Percentiles rank a stretch among this genome's conserved stretches.
Conservation (phyloP, 2,329 filamentous ascomycete species). For the Sclerotinia nivalis region DNA sequence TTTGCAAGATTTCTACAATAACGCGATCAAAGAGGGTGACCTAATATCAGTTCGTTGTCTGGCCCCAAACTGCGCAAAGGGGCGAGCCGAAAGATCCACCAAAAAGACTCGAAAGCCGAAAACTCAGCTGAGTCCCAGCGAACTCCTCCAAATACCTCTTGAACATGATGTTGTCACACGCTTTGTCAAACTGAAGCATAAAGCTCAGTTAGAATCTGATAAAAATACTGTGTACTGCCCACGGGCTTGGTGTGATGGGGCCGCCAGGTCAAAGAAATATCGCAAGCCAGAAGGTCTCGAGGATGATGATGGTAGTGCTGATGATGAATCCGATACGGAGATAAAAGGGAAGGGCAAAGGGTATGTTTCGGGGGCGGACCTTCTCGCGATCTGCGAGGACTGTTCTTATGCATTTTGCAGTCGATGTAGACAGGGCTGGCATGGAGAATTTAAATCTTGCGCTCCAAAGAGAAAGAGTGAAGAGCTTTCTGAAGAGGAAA, state of each 20-base stretch:
- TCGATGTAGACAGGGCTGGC: slow-evolving; percentile 75
- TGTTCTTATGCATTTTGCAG: slow-evolving; percentile 87
- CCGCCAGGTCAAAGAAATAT: slow-evolving; percentile 74
- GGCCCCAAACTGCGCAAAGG: slow-evolving; percentile 73
- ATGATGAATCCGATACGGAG: slow-evolving; percentile 51
- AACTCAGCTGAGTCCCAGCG: slow-evolving; percentile 74
- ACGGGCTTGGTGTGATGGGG: slow-evolving; percentile 86
- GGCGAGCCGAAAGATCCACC: slow-evolving; percentile 45
- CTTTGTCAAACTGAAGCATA: slow-evolving; percentile 88
- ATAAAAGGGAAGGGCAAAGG: slow-evolving; percentile 28
- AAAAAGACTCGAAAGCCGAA: slow-evolving; percentile 61
- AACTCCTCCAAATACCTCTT: slow-evolving; percentile 76
- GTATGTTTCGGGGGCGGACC: slow-evolving; percentile 51
- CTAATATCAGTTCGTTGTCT: slow-evolving; percentile 78
- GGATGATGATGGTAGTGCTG: slow-evolving; percentile 57
- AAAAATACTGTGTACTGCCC: slow-evolving; percentile 93
- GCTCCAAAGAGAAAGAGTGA: slow-evolving; percentile 63
- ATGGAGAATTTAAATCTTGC: slow-evolving; percentile 78
- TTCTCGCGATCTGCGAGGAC: slow-evolving; percentile 82
- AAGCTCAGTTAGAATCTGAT: slow-evolving; percentile 87
- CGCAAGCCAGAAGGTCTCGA: slow-evolving; percentile 69
- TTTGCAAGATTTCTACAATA: slow-evolving; percentile 85
- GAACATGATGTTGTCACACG: slow-evolving; percentile 73
- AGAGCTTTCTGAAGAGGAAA: slow-evolving; percentile 80
- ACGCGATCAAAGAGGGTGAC: slow-evolving; percentile 83